Conservation (phyloP, 441 rosid species). For the Metrosideros polymorpha region DNA sequence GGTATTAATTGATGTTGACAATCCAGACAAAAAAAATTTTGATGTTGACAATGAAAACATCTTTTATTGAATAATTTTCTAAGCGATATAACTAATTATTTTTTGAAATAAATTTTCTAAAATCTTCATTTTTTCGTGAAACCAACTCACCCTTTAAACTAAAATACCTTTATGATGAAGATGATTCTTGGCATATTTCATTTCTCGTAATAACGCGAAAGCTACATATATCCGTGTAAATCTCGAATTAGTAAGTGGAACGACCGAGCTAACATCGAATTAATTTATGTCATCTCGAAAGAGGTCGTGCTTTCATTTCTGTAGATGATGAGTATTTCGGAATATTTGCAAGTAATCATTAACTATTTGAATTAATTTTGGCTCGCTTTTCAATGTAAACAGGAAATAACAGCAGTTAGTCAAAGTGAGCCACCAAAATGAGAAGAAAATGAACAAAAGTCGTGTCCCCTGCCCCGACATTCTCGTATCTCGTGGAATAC, state of each 20-base stretch:
- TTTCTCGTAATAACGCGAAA: accelerated
- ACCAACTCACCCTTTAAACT: too few species aligned
- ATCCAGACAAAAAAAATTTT: too few species aligned
- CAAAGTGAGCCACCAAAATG: neutral
- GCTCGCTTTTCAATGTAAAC: neutral
- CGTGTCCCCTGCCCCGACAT: neutral
- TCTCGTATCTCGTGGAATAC: neutral
- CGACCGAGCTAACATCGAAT: neutral
- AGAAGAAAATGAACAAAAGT: neutral
- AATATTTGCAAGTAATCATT: neutral
- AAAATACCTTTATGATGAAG: neutral
- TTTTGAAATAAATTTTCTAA: too few species aligned
- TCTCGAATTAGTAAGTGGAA: accelerated
- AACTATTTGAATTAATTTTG: neutral
- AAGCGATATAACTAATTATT: too few species aligned
- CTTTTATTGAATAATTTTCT: too few species aligned
- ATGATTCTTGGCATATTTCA: neutral
- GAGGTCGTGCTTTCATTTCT: accelerated
- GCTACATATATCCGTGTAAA: neutral
- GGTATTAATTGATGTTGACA: too few species aligned
- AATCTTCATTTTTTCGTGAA: too few species aligned
- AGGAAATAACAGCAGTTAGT: neutral
- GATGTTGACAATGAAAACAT: too few species aligned
- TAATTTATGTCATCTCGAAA: neutral
- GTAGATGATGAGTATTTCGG: neutral